Conservation (phyloP, 192 early-diverging fungal genomes). For the Coemansia pectinata region DNA sequence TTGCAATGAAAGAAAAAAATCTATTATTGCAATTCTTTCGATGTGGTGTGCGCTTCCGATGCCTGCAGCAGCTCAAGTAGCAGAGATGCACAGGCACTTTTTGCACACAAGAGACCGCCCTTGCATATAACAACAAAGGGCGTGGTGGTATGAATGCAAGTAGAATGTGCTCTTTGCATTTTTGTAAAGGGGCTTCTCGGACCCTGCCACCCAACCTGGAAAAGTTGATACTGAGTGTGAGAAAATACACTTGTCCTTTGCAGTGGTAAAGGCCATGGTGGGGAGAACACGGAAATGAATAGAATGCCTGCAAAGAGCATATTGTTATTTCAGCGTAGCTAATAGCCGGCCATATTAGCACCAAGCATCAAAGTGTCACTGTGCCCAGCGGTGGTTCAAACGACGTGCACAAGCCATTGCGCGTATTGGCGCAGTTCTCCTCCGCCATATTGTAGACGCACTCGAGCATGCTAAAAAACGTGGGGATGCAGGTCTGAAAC, state of each 20-base stretch:
- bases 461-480: background rate
- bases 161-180: background rate
- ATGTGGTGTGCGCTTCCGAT: background rate
- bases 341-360: background rate
- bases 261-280: background rate
- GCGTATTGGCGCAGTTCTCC: background rate
- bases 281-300: slow-evolving; percentile 5
- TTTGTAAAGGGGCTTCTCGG: background rate
- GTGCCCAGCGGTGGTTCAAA: background rate
- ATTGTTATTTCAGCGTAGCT: background rate
- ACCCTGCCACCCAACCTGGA: slow-evolving; percentile 1
- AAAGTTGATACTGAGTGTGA: slow-evolving; percentile 3
- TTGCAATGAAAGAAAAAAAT: background rate
- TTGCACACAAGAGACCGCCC: slow-evolving; percentile 8
- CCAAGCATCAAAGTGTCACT: background rate
- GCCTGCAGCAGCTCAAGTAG: slow-evolving; percentile 3
- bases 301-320: background rate
- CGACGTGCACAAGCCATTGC: background rate
- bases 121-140: slow-evolving; percentile 4
- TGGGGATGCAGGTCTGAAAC: slow-evolving; percentile 2
- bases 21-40: background rate
- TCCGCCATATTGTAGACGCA: background rate
- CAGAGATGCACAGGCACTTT: slow-evolving; percentile 6
- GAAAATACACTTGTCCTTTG: background rate
- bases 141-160: background rate